Evolutionary conservation across 177 flowering plant genomes (phyloP).

Genomic region (Telopea speciosissima): DNA sequence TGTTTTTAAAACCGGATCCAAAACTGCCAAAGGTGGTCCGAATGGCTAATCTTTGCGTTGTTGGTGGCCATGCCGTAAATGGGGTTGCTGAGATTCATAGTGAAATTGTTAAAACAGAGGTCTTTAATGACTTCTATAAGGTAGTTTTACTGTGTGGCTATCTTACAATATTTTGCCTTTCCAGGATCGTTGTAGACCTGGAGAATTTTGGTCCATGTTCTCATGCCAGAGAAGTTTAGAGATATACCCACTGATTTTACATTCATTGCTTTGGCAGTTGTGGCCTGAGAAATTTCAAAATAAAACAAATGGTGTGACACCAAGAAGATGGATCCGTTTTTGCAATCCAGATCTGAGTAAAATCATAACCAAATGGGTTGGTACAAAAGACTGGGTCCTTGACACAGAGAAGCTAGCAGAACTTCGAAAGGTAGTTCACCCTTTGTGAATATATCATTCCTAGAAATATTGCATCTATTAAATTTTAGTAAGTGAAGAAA

Average conservation of each 20-base stretch:
- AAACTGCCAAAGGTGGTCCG: slow-evolving; percentile 65
- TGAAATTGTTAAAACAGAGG: slow-evolving; percentile 86
- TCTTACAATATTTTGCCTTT: slow-evolving; percentile 6
- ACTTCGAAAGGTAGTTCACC: slow-evolving; percentile 55
- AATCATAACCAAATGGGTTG: slow-evolving; percentile 67
- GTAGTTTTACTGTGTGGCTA: slow-evolving; percentile 26
- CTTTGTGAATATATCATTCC: background rate
- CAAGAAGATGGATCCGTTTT: slow-evolving; percentile 89
- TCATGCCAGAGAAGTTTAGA: background rate
- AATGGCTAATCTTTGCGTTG: slow-evolving; percentile 95
- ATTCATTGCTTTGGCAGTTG: slow-evolving; percentile 43
- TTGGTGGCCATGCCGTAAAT: slow-evolving; percentile 90
- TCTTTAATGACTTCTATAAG: slow-evolving; percentile 76
- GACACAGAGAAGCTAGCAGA: slow-evolving; percentile 71
- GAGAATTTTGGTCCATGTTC: slow-evolving; percentile 6
- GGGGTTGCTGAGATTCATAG: slow-evolving; percentile 98
- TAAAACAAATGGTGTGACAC: slow-evolving; percentile 96
- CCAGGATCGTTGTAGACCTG: background rate
- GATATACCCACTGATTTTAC: slow-evolving; percentile 2
- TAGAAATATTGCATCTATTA: background rate
- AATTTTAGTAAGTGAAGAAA: too few relatives aligned
- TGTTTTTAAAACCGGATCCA: slow-evolving; percentile 35
- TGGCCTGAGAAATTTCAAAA: slow-evolving; percentile 97
- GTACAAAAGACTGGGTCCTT: slow-evolving; percentile 75
- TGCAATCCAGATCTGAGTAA: slow-evolving; percentile 80